phyloP scores from a whole-genome alignment of 441 rosid species.

The Populus hybrid region DNA sequence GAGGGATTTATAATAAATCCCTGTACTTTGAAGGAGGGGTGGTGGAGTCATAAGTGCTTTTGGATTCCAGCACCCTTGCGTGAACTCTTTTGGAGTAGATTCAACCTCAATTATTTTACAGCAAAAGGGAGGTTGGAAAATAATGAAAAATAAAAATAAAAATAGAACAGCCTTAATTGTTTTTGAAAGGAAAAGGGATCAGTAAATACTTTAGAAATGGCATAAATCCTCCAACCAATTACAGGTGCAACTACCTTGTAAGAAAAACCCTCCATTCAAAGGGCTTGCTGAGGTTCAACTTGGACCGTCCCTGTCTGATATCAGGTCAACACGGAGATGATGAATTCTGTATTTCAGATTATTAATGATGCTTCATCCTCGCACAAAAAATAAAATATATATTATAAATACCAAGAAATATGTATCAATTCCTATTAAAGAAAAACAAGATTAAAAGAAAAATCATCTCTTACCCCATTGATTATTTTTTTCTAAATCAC shows the following conservation, averaged over 20 bases:
- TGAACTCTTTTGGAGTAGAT: background rate
- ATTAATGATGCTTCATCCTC: too few relatives aligned
- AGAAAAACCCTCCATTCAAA: background rate
- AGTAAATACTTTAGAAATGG: background rate
- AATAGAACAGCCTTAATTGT: too few relatives aligned
- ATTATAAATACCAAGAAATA: too few relatives aligned
- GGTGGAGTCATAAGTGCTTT: conserved; percentile 9
- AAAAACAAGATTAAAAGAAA: too few relatives aligned
- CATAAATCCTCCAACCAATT: background rate
- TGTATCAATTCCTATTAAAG: too few relatives aligned
- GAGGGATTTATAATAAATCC: background rate
- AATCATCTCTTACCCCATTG: too few relatives aligned
- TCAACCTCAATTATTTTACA: too few relatives aligned
- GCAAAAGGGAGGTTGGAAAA: too few relatives aligned
- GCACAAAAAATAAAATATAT: too few relatives aligned
- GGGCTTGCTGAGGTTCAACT: background rate
- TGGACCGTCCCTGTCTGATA: background rate
- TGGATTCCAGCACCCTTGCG: background rate
- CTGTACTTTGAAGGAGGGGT: background rate
- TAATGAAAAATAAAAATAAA: too few relatives aligned
- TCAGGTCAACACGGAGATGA: background rate
- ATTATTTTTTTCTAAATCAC: too few relatives aligned
- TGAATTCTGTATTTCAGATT: background rate
- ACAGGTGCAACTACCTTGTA: background rate
- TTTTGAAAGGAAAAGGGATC: background rate